Evolutionary conservation across 805 yeast species (phyloP), one percentile per base, ranked within the genome.

Genomic region (Ogataea pilisensis): DNA sequence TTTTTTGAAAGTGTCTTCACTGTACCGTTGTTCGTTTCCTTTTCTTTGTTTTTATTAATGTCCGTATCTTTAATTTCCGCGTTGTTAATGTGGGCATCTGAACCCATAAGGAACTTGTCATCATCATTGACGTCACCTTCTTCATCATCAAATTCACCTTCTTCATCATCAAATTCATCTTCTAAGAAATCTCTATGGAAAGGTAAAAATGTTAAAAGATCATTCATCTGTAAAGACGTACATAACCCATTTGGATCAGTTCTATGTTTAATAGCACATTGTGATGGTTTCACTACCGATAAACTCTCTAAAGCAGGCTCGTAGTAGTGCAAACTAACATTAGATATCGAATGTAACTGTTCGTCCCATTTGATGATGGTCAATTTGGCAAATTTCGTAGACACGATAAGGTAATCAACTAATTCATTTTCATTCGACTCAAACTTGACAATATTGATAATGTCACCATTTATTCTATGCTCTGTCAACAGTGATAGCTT

Each of bases 281-380:
- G 54, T 12, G 55, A 50, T 19, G 61, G 50, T 18, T 62, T 62
- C 39, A 72, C 78, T 35, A 72, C 65, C 2, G 80, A 71, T 9
- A 70, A 53, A 26, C 71, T 67, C 31, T 72, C 73, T 37, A 88
- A 67, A 20, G 77, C 76, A 33, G 78, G 75, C 52, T 91, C 97
- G 60, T 90, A 93, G 58, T 76, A 88, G 64, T 93, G 99, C 38
- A 93, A 66, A 37, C 95, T 85, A 1, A 78, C 72, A 0, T 96
- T 86, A 20, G 73, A 68, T n/a, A 91, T 68, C 1, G 73, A 53
- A 48, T 77, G 69, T n/a, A 52, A 57, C 4, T 54, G 60, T 4
- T 62, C 59, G 53, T 88, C 82, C 86, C 95, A 93, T 41, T 72
- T 71, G 22, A 91, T 62, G 14, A 90, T 63, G 0, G 95, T 85